A percentile compares a stretch with the other conserved stretches of the same genome.
Conservation (phyloP, 2,329 filamentous ascomycete genomes). For the Talaromyces sp. region DNA sequence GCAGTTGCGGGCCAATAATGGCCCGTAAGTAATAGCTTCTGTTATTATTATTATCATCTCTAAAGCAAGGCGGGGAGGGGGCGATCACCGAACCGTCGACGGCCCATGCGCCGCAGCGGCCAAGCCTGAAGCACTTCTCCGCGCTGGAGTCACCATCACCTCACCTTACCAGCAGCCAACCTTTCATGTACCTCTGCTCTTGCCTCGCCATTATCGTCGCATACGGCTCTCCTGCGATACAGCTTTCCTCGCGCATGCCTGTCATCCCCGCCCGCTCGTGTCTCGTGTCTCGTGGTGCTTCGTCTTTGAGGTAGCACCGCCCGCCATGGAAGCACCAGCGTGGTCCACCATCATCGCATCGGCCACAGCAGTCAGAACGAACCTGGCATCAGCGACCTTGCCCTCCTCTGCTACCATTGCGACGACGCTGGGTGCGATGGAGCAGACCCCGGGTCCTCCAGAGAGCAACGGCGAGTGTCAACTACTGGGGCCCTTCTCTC, state of each 20-base stretch:
- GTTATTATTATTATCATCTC: background rate
- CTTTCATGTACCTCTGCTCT: background rate
- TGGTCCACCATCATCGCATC: slow-evolving; percentile 1
- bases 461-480: slow-evolving; percentile 70
- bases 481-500: slow-evolving; percentile 82
- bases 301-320: slow-evolving; percentile 4
- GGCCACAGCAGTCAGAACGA: slow-evolving; percentile 2
- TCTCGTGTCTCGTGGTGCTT: slow-evolving; percentile 2
- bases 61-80: background rate
- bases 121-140: background rate
- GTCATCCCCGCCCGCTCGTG: background rate
- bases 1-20: background rate
- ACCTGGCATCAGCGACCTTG: background rate
- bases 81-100: background rate
- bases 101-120: background rate
- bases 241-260: background rate
- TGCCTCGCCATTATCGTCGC: background rate
- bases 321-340: slow-evolving; percentile 2
- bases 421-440: slow-evolving; percentile 1
- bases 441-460: slow-evolving; percentile 36
- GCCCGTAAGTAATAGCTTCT: background rate
- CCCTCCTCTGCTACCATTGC: background rate
- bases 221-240: background rate
- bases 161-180: background rate
- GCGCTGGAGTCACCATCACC: background rate